Conservation (phyloP, 2,329 filamentous ascomycete species). For the Colletotrichum chlorophyti region DNA sequence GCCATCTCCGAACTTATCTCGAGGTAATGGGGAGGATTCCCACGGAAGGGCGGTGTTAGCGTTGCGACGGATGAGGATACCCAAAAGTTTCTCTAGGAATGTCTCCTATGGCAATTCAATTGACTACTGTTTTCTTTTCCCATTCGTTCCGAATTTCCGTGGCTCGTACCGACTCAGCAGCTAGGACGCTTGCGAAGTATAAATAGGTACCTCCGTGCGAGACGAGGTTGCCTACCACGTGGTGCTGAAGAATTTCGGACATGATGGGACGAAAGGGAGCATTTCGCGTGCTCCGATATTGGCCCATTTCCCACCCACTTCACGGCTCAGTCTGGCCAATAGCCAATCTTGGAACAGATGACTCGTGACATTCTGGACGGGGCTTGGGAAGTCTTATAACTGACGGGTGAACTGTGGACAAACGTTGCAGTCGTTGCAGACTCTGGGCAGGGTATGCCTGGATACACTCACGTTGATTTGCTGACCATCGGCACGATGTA, state of each 20-base stretch:
- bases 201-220: neutral
- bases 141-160: neutral
- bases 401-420: neutral
- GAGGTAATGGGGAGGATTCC: neutral
- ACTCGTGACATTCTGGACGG: neutral
- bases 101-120: neutral
- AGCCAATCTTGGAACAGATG: neutral
- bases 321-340: neutral
- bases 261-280: neutral
- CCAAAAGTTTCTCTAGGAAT: constrained; percentile 15
- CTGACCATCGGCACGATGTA: neutral
- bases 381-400: neutral
- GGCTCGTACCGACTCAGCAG: no score
- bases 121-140: neutral
- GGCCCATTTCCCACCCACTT: neutral
- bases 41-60: constrained; percentile 12
- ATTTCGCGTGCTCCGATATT: neutral
- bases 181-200: neutral
- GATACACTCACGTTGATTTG: neutral
- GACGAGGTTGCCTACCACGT: neutral
- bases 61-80: constrained; percentile 23
- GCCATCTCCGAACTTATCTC: no score
- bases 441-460: no score
- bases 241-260: neutral
- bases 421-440: no score